Base-by-base conservation (phyloP, 116 monocot species). In the Papilionanthe hybrid region DNA sequence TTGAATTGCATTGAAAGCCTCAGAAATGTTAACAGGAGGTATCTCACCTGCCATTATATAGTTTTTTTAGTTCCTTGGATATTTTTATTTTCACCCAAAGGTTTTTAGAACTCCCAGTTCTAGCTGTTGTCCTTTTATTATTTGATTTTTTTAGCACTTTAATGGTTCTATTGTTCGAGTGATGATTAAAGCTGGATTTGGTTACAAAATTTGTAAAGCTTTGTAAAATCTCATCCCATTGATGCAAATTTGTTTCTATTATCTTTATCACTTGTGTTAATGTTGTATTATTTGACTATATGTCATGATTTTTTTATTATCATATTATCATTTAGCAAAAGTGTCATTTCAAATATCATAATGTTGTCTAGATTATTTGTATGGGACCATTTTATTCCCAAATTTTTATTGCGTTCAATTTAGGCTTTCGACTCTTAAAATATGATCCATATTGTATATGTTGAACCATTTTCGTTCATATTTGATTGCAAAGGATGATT, bases 201-300 rank as follows among this genome's bases (percentile, higher is more conserved):
- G 68, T n/a, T 68, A 32, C 29, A 68, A 68, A 10, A 68, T 30
- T 68, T 68, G 68, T 30, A 68, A 15, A 69, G 22, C 68, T 69
- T 69, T 32, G 3, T 3, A 23, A 28, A 67, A 67, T 67, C 10
- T 67, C 27, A 27, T 67, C 69, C 69, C 69, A 37, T 17, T 32
- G 69, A 37, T 30, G 22, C 58, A 19, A 58, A 58, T 15, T n/a
- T 68, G 68, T 30, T 30, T 23, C 29, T 68, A 13, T 68, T 29
- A 32, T 68, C 30, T 68, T 49, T 30, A 68, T 30, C 19, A 58
- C 58, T 58, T 58, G 0, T 58, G 22, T 43, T 3, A 2, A 43
- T 43, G 4, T n/a, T n/a, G n/a, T n/a, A n/a, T n/a, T n/a, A 55
- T 55, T 4, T 55, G 55, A n/a, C n/a, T 55, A 13, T 55, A 18